A percentile compares a stretch with the other conserved stretches of the same genome.
These are phyloP conservation scores for Lentinula detonsa DNA, from an alignment of 768 basidiomycete genomes.

Conservation along the genomic window DNA sequence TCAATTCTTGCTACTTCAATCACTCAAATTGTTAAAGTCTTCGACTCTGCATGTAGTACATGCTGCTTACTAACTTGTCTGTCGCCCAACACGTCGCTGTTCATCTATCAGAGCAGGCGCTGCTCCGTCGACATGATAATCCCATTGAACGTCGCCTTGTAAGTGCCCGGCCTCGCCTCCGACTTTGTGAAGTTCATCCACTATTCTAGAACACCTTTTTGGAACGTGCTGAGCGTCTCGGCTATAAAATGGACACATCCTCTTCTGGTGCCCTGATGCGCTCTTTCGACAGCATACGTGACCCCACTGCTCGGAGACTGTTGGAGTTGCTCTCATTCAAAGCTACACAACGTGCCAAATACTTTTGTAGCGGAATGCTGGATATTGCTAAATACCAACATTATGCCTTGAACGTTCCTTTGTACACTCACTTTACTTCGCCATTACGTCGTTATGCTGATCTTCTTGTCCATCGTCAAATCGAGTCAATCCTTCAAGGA, in stretches of 20 bases:
- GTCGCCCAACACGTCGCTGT: constrained; percentile 93
- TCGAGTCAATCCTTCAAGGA: constrained; percentile 81
- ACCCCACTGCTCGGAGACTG: constrained; percentile 70
- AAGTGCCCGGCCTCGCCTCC: constrained; percentile 16
- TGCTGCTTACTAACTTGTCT: constrained; percentile 86
- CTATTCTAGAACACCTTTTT: constrained; percentile 60
- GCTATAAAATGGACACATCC: constrained; percentile 74
- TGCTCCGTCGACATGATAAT: constrained; percentile 89
- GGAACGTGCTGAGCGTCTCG: constrained; percentile 79
- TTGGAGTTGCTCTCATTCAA: constrained; percentile 82
- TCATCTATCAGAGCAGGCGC: constrained; percentile 93
- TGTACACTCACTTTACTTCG: constrained; percentile 92
- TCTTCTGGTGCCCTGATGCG: constrained; percentile 79
- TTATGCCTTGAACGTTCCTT: constrained; percentile 82
- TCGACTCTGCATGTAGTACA: constrained; percentile 51
- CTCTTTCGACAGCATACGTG: constrained; percentile 69
- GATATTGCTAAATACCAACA: constrained; percentile 98
- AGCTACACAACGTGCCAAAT: constrained; percentile 93
- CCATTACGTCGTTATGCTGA: constrained; percentile 94
- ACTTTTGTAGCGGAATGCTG: constrained; percentile 98
- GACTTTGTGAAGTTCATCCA: constrained; percentile 10
- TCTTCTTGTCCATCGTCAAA: constrained; percentile 91
- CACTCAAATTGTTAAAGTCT: constrained; percentile 5
- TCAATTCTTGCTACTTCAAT: neutral
- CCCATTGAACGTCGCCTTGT: constrained; percentile 91